Base-by-base conservation (phyloP, 805 yeast genomes). In the Trichomonascus vanleenenianus region DNA sequence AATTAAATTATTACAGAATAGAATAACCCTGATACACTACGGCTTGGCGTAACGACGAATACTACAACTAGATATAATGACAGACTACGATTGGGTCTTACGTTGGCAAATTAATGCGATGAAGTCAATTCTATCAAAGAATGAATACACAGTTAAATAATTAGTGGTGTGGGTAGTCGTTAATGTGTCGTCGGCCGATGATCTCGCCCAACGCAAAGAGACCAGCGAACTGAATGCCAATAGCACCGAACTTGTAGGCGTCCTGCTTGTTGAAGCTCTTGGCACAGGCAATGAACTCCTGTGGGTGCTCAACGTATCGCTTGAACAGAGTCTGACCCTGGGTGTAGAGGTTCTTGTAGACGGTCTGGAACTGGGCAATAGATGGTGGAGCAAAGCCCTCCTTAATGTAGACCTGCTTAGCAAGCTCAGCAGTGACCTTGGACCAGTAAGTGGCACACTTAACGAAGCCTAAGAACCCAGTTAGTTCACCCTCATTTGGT, bases 371-470 rank as follows among this genome's bases (percentile, higher is more conserved):
- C 65, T 87, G 87, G 46, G 77, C 75, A 50, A 74, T 59, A 36
- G 86, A 64, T 59, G 98, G 98, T 53, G 97, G 97, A 51, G 94
- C 85, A 58, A 93, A 72, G 53, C 88, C 95, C 73, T 93, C 98
- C 68, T 85, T 84, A 62, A 81, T 70, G 78, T 91, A 93, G 51
- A 93, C 85, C 67, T 79, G 76, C 68, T 84, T 84, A 50, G 75
- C 79, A 56, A 79, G 63, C 65, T 79, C 85, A 51, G 73, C 79
- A 45, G 70, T 62, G 50, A 80, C 85, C 70, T 79, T 79, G 56
- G 68, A 46, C 85, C 93, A 93, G 83, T 86, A 93, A 48, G 85
- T 65, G 48, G 89, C 73, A 51, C 72, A 58, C 68, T 81, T 76
- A 55, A 73, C 63, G 47, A 48, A 52, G 68, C 62, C 52, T 50